Evolutionary conservation across 306 rosid genomes (phyloP).

Genomic region (Lathyrus tuberosus): DNA sequence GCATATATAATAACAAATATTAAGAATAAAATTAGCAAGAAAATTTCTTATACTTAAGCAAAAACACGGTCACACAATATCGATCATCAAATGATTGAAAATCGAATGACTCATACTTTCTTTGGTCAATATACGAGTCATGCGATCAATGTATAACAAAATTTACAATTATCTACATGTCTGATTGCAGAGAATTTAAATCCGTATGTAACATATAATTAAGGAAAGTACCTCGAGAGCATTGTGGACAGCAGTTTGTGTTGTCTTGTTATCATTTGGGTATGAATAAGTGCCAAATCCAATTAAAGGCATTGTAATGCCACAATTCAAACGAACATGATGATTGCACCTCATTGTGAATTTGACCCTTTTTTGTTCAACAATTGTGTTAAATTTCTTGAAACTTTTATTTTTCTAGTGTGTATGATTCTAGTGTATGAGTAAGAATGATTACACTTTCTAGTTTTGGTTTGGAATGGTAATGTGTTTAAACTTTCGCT

Average conservation of each 20-base stretch:
- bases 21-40: background rate
- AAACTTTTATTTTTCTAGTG: background rate
- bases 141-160: background rate
- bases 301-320: constrained; percentile 75
- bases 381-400: background rate
- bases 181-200: too few relatives aligned
- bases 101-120: background rate
- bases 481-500: constrained; percentile 41
- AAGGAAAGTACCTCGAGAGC: constrained; percentile 65
- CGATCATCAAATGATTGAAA: too few relatives aligned
- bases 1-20: constrained; percentile 25
- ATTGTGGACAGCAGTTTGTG: constrained; percentile 69
- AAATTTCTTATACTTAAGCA: background rate
- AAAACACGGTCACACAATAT: background rate
- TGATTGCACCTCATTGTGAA: constrained; percentile 56
- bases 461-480: constrained; percentile 36
- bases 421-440: too few relatives aligned
- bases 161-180: too few relatives aligned
- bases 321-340: constrained; percentile 71
- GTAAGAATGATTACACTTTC: too few relatives aligned
- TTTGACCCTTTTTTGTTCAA: constrained; percentile 4
- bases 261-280: constrained; percentile 58
- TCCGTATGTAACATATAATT: too few relatives aligned
- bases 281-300: constrained; percentile 86
- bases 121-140: background rate